Evolutionary conservation across 805 yeast species (phyloP).

Genomic region (Ogataea pini): DNA sequence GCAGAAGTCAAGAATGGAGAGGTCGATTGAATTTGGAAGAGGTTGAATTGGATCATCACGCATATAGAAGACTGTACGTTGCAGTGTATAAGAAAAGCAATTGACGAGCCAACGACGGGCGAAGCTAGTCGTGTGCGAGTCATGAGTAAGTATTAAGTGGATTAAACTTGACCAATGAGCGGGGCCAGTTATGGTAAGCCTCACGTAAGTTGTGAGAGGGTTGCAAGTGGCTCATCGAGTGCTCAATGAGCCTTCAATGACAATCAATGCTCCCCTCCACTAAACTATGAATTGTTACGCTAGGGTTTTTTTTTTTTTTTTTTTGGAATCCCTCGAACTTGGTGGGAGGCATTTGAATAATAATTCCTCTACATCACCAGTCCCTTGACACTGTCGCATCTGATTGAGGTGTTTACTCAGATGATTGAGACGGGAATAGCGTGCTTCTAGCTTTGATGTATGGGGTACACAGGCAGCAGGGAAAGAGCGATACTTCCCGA

Average conservation of each 20-base stretch:
- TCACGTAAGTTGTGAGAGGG: too few species aligned
- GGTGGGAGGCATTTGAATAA: too few species aligned
- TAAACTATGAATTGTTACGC: too few species aligned
- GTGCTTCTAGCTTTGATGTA: not conserved
- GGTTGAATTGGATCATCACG: too few species aligned
- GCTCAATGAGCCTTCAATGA: too few species aligned
- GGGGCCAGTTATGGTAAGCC: too few species aligned
- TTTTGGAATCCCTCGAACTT: not conserved
- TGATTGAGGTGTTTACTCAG: not conserved
- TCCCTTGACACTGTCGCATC: not conserved
- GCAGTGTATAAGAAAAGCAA: not conserved
- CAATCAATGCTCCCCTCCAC: too few species aligned
- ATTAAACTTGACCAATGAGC: too few species aligned
- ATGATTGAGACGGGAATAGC: not conserved
- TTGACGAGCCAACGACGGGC: not conserved
- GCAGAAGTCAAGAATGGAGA: not conserved
- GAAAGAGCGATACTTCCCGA: not conserved
- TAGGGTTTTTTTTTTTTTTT: not conserved
- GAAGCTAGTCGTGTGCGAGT: too few species aligned
- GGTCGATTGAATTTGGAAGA: too few species aligned
- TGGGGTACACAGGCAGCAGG: not conserved
- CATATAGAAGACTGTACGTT: not conserved
- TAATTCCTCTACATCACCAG: not conserved
- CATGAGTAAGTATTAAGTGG: too few species aligned
- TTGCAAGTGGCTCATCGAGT: too few species aligned